Base-by-base conservation (phyloP, 768 basidiomycete genomes). In the Hygrocybe punicea region DNA sequence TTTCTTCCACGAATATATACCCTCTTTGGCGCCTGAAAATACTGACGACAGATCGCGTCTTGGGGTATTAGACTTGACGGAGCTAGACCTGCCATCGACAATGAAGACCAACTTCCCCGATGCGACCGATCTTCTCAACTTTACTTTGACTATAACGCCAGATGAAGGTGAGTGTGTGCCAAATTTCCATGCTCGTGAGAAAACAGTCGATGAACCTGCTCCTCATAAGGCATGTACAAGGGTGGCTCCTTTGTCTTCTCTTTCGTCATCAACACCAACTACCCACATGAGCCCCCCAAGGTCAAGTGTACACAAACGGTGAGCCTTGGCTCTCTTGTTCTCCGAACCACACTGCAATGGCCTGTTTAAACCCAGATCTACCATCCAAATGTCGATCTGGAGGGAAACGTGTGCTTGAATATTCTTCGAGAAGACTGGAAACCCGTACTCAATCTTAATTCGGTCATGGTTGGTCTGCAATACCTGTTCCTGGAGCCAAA, bases 401-500 rank as follows among this genome's bases (percentile, higher is more conserved):
- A 98, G 69, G 97, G 97, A 45, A 98, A 98, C 64, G 96, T 99
- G 46, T 99, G 97, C 78, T 73, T 99, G 65, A 98, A 98, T 74
- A 98, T 98, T 69, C 82, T 98, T 57, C 85, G 97, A 69, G 97
- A 99, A 78, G 97, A 99, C 75, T 99, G 97, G 97, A 99, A 99
- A 69, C 97, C 97, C 5, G 97, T 99, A 3, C 78, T 99, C 44
- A 98, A 98, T 73, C 80, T 99, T 52, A 98, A 94, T 70, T 92
- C 95, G 29, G 93, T 99, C 61, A 96, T 98, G 93, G 92, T 98
- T 58, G 97, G 97, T 35, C 73, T 99, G 56, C 97, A 99, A 71
- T 99, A 98, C 68, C 83, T 99, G 52, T 99, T 99, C 81, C 79
- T 99, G 56, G 97, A 99, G 73, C 97, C 97, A 13, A 99, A 99